Base-by-base conservation (phyloP, 2,329 filamentous ascomycete genomes). In the Fusarium sp. region DNA sequence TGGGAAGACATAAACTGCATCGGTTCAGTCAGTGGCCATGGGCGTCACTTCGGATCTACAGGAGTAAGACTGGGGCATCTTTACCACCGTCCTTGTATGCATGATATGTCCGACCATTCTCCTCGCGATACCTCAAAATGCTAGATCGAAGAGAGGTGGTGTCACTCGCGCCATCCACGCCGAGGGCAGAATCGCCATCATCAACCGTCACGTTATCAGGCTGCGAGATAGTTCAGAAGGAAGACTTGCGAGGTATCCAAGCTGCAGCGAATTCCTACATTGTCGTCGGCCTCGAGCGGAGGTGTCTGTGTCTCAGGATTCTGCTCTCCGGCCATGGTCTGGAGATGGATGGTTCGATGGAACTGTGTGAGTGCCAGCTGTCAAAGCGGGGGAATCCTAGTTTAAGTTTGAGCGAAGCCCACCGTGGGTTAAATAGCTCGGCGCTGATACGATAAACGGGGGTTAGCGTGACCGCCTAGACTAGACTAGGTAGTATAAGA, bases 1-100 rank as follows among this genome's bases (percentile, higher is more conserved):
- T 0, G 71, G 71, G 10, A 74, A 56, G 5, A 45, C 67, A 34
- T 73, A 74, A 8, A 45, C 71, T 74, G 14, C 22, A 14, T 1
- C 3, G 2, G 11, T 22, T 68, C 34, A 56, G 40, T 27, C 47
- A 58, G 50, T 50, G n/a, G 13, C 24, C 8, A 14, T 22, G 40
- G 40, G 40, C 40, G 40, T 45, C 20, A 45, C 20, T 45, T 45
- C 3, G 40, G 40, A 22, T 45, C 40, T 45, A 45, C 20, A 45
- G 16, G 40, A 2, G 40, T 16, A 16, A 45, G 38, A 42, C n/a
- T 42, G 40, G 20, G 20, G 11, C 10, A 20, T 42, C n/a, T 42
- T 24, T 18, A 47, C 42, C 42, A 9, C 42, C 42, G 22, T 47
- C 42, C 42, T 47, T 47, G 22, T 47, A 47, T 24, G 42, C 42